Conservation (phyloP, 2,329 filamentous ascomycete species). For the Paramyrothecium sp. region DNA sequence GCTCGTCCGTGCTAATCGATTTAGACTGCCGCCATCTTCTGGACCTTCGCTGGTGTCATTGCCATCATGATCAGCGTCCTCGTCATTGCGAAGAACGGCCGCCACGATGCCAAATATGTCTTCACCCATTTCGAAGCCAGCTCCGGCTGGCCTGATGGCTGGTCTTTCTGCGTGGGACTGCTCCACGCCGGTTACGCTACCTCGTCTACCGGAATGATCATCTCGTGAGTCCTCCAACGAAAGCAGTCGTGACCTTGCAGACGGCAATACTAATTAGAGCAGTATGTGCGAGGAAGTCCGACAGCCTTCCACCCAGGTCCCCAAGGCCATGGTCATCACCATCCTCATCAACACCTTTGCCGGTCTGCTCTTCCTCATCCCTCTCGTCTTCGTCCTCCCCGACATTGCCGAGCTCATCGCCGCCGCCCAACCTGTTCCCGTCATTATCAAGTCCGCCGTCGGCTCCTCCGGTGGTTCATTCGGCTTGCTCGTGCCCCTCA, state of each 20-base stretch:
- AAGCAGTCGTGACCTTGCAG: too few species aligned
- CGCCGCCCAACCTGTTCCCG: constrained; percentile 61
- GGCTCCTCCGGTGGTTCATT: constrained; percentile 62
- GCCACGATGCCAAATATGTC: constrained; percentile 60
- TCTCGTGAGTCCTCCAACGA: constrained; percentile 55
- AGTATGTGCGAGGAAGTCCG: constrained; percentile 75
- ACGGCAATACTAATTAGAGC: too few species aligned
- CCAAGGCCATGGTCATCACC: constrained; percentile 70
- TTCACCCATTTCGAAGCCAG: constrained; percentile 67
- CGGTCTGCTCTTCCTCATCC: constrained; percentile 67
- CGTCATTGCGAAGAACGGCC: constrained; percentile 67
- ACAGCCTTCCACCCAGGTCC: constrained; percentile 64
- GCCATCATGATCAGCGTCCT: constrained; percentile 62
- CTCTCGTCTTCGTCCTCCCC: constrained; percentile 67
- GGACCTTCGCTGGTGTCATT: constrained; percentile 70
- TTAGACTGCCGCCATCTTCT: constrained; percentile 70
- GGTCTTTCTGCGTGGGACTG: constrained; percentile 72
- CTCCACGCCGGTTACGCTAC: constrained; percentile 72
- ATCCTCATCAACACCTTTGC: constrained; percentile 65
- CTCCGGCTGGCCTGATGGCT: constrained; percentile 69
- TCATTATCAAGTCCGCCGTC: constrained; percentile 62
- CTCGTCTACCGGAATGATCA: constrained; percentile 77
- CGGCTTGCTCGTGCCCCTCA: constrained; percentile 60
- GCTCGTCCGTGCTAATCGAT: too few species aligned
- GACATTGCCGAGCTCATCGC: constrained; percentile 56